A percentile compares a stretch with the other conserved stretches of the same genome.
Conservation (phyloP, 2,329 filamentous ascomycete genomes). For the Aspergillus proliferans region DNA sequence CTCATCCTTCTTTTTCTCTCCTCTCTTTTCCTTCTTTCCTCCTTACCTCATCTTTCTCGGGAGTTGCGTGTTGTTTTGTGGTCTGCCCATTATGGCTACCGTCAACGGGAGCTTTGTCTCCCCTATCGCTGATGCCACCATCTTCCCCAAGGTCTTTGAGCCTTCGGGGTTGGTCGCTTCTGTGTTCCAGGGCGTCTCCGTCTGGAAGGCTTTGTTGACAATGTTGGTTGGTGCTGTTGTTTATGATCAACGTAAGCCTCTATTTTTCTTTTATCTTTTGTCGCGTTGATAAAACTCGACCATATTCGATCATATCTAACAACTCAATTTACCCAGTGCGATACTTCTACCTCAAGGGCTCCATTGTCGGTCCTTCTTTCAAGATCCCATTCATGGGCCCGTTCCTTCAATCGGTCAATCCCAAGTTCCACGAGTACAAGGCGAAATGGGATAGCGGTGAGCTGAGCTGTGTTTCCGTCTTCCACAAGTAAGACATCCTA, state of each 20-base stretch:
- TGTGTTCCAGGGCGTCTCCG: constrained; percentile 53
- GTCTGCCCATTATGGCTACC: constrained; percentile 33
- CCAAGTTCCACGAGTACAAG: constrained; percentile 85
- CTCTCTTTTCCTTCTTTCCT: constrained; percentile 3
- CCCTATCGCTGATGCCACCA: constrained; percentile 57
- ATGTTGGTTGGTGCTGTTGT: constrained; percentile 64
- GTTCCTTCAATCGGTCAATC: constrained; percentile 85
- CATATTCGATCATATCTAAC: constrained; percentile 8
- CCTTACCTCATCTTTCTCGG: constrained; percentile 1
- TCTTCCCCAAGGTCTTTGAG: constrained; percentile 50
- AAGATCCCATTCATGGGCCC: constrained; percentile 90
- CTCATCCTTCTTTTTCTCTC: constrained; percentile 8
- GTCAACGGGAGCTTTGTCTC: constrained; percentile 65
- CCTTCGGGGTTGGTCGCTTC: constrained; percentile 47
- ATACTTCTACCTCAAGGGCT: constrained; percentile 69
- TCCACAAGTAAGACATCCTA: constrained; percentile 73
- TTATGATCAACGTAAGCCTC: constrained; percentile 80
- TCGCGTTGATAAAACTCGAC: constrained; percentile 3
- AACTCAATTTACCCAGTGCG: constrained; percentile 49
- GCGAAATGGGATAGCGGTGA: constrained; percentile 87
- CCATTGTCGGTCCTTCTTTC: constrained; percentile 66
- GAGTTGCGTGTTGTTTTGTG: constrained; percentile 1
- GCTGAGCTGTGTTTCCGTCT: constrained; percentile 94
- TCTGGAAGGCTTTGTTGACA: constrained; percentile 64
- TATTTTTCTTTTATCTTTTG: not conserved